Evolutionary conservation across 225 moss, liverwort and hornwort genomes (phyloP), one percentile per base, ranked within the genome.

Genomic region (Pseudoscleropodium purum): DNA sequence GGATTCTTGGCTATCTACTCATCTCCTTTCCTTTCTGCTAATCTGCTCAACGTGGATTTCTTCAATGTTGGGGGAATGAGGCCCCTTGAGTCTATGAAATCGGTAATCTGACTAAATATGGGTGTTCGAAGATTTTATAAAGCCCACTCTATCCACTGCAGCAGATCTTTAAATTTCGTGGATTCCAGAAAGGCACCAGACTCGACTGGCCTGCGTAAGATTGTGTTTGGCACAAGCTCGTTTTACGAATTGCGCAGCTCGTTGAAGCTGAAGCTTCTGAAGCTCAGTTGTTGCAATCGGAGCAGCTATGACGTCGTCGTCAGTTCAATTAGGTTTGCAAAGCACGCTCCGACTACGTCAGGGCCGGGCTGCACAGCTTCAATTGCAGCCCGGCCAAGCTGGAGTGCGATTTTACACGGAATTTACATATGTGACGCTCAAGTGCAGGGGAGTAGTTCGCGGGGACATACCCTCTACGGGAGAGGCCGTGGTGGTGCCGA

Each of bases 241-340:
- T 79, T 19, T 43, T 30, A 9, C 15, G 82, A 64, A 57, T 21
- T 75, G 67, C 37, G 51, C 29, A 91, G 78, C 59, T 56, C 56
- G 20, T 39, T 20, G 36, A 37, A 83, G 66, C 83, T 51, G 83
- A 65, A 51, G 83, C 64, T 83, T 25, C 36, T 65, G 65, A 63
- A 69, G 19, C 54, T 54, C 74, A 45, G 29, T 84, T 72, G 73
- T 33, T 30, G 89, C 84, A 72, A 84, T 47, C 39, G 26, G 41
- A 47, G 85, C 10, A 67, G 89, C 92, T 26, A 93, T 92, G 92
- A 89, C 93, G 33, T 76, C 89, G 75, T 47, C 83, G 34, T 70
- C 90, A 23, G 33, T 59, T 29, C 90, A 68, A 36, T 49, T 92
- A 34, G 88, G 52, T 25, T 66, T 51, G 54, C 82, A 64, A 56